Evolutionary conservation across 768 basidiomycete species (phyloP), one percentile per base, ranked within the genome.

Genomic region (Kwoniella sp.): DNA sequence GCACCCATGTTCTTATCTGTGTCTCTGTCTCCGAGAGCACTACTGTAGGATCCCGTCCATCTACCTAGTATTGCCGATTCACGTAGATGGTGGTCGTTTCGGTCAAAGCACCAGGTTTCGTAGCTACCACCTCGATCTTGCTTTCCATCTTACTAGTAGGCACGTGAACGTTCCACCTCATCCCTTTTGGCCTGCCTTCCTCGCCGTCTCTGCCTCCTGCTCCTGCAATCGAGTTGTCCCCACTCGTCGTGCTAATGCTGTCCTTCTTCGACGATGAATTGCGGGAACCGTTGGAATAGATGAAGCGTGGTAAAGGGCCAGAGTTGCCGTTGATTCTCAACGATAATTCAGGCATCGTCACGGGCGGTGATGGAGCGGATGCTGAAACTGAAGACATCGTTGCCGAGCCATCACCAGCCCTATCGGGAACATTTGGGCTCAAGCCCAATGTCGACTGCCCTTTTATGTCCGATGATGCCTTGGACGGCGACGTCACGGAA

Each of bases 311-410:
- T 54, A 73, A 53, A 23, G 58, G 65, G 0, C 71, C 73, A 31
- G 63, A 69, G 59, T 71, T 74, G 11, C 75, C 75, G 66, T 77
- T 74, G 1, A 77, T 64, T 30, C 71, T 53, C 15, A 77, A 41
- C 15, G 66, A 71, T 3, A 74, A 62, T 55, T 77, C 75, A 7
- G 75, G 75, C 1, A 62, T 58, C 4, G 31, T 45, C 22, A 54
- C 30, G 17, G 67, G 55, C 12, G 41, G 45, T 17, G 31, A 29
- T 4, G 26, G 17, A 45, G 56, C 31, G 30, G 25, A 17, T 4
- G 41, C 7, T 25, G 62, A 20, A 20, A 20, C n/a, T 23, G 30
- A 31, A 34, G n/a, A n/a, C n/a, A n/a, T n/a, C n/a, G 17, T 17
- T 7, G 37, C 47, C 7, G 30, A 13, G 2, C 38, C 45, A 3